phyloP scores from a whole-genome alignment of 192 early-diverging fungal species.

The Linnemannia schmuckeri region DNA sequence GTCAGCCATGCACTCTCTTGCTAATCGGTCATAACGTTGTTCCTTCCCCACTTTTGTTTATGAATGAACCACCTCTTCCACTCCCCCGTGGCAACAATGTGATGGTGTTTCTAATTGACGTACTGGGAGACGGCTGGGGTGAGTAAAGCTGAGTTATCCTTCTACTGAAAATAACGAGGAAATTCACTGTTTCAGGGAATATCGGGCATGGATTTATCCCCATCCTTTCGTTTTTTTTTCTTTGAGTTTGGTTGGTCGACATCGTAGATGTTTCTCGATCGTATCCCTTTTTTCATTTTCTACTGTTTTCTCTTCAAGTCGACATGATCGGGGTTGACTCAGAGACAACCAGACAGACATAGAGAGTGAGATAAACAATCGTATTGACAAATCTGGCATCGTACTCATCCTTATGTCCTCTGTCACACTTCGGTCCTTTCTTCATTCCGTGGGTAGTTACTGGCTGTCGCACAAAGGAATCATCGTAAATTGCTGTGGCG shows the following conservation, averaged over 20 bases:
- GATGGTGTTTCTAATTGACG: neutral
- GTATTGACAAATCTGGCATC: neutral
- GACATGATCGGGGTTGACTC: neutral
- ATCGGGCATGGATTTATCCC: constrained; percentile 3
- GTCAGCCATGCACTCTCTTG: neutral
- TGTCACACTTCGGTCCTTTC: neutral
- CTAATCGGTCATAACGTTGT: neutral
- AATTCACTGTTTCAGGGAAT: neutral
- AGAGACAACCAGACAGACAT: neutral
- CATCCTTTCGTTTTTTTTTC: neutral
- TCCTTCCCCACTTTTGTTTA: neutral
- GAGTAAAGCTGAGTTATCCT: neutral
- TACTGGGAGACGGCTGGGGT: neutral
- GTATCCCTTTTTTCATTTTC: neutral
- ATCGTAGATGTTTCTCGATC: neutral
- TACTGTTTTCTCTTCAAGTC: neutral
- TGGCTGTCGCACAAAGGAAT: neutral
- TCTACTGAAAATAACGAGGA: neutral
- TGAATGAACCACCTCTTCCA: neutral
- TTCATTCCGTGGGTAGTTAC: neutral
- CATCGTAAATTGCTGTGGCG: neutral
- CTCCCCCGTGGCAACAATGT: neutral
- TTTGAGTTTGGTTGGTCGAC: neutral
- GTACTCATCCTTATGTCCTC: neutral
- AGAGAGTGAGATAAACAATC: neutral